These are phyloP conservation scores for Pichiaceae sp. DNA, from an alignment of 1,139 yeast genomes.

Conservation along the genomic window DNA sequence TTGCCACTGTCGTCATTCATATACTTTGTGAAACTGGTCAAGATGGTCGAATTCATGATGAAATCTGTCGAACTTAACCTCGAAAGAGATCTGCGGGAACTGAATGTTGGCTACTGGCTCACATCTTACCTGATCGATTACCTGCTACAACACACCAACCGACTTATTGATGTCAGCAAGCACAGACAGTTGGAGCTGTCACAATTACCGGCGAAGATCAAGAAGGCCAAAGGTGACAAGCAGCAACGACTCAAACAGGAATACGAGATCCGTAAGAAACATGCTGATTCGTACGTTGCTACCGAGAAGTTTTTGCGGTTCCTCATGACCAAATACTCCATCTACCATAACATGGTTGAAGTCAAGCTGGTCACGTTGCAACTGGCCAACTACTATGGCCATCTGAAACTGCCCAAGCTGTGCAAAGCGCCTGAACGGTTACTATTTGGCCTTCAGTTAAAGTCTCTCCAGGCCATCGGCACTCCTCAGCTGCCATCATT, in stretches of 20 bases:
- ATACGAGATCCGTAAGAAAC: conserved; percentile 10
- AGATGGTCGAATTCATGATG: conserved; percentile 66
- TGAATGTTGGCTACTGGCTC: conserved; percentile 62
- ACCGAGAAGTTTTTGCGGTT: conserved; percentile 9
- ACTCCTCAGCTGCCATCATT: conserved; percentile 59
- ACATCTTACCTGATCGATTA: conserved; percentile 44
- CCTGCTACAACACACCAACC: conserved; percentile 38
- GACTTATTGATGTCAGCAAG: conserved; percentile 31
- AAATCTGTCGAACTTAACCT: conserved; percentile 73
- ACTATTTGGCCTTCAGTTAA: conserved; percentile 64
- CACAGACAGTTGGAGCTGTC: conserved; percentile 36
- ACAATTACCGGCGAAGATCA: conserved; percentile 34
- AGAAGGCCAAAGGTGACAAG: conserved; percentile 39
- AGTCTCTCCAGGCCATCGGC: conserved; percentile 78
- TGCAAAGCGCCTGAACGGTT: conserved; percentile 30
- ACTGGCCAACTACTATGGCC: conserved; percentile 12
- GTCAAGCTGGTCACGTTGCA: conserved; percentile 15
- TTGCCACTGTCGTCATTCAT: conserved; percentile 64
- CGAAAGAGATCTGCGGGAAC: conserved; percentile 62
- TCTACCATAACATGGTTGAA: conserved; percentile 13
- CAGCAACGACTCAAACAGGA: conserved; percentile 29
- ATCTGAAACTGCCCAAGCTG: conserved; percentile 19
- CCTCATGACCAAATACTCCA: conserved; percentile 7
- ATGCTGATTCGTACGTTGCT: conserved; percentile 5
- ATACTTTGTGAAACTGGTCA: conserved; percentile 51